Conservation (phyloP, 371 early-diverging fungal genomes). For the Mycotypha africana region DNA sequence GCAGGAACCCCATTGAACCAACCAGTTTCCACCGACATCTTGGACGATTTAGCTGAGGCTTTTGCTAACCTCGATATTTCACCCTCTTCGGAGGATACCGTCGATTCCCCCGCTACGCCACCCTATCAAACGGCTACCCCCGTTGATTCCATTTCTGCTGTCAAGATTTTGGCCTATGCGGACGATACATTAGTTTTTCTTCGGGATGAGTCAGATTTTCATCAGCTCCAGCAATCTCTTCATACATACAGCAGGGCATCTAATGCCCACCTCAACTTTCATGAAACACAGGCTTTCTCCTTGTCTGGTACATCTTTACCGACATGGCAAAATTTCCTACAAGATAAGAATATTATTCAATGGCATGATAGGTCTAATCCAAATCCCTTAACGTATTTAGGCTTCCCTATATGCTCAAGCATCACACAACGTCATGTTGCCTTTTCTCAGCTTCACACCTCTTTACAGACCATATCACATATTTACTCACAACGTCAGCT, state of each 20-base stretch:
- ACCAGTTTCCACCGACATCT: too few species aligned
- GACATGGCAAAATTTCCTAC: neutral
- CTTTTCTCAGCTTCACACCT: neutral
- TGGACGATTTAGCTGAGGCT: too few species aligned
- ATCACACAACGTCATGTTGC: neutral
- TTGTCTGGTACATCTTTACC: neutral
- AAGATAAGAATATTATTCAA: neutral
- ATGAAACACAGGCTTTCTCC: conserved; percentile 6
- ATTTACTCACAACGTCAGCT: conserved; percentile 6
- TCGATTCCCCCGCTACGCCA: too few species aligned
- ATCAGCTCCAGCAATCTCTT: neutral
- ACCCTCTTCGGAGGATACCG: too few species aligned
- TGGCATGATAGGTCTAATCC: conserved; percentile 2
- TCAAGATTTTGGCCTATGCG: conserved; percentile 7
- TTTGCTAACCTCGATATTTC: too few species aligned
- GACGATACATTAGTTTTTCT: conserved; percentile 6
- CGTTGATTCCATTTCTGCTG: neutral
- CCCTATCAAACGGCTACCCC: neutral
- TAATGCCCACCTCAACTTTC: conserved; percentile 7
- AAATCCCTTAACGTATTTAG: conserved; percentile 7
- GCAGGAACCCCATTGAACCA: too few species aligned
- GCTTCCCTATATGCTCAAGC: conserved; percentile 2
- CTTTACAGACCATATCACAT: neutral
- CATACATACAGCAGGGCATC: conserved; percentile 1
- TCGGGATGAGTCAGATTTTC: neutral